phyloP scores from a whole-genome alignment of 306 rosid genomes.

The Mucuna pruriens region DNA sequence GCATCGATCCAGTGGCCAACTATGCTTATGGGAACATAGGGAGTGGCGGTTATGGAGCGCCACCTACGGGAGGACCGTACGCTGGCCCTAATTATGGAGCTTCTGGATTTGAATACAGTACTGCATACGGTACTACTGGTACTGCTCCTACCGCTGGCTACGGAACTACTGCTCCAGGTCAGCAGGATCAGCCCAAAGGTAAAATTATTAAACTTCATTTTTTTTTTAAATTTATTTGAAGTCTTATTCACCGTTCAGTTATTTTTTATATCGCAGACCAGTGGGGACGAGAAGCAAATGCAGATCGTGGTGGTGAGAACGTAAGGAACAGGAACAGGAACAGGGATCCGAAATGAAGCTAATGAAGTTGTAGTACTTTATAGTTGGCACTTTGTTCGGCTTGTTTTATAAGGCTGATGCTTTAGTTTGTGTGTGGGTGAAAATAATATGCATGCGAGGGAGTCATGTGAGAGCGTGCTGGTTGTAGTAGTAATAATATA shows the following conservation, averaged over 20 bases:
- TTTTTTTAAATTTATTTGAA: no score
- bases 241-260: no score
- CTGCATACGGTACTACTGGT: not conserved
- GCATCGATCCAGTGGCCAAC: not conserved
- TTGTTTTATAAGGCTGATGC: not conserved
- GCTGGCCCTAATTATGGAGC: not conserved
- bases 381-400: no score
- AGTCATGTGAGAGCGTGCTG: not conserved
- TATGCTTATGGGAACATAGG: constrained; percentile 14
- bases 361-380: no score
- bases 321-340: constrained; percentile 7
- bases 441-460: no score
- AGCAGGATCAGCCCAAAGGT: no score
- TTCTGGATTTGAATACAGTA: not conserved
- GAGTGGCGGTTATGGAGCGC: not conserved
- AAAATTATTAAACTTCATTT: no score
- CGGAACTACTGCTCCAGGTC: no score
- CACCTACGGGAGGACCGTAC: not conserved
- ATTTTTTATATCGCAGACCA: no score
- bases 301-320: not conserved
- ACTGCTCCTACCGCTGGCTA: no score
- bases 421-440: not conserved
- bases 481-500: not conserved
- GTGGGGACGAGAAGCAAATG: constrained; percentile 9
- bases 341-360: constrained; percentile 12